A percentile compares a stretch with the other conserved stretches of the same genome.
Evolutionary conservation across 2,329 filamentous ascomycete genomes (phyloP).

Genomic region (Pseudogymnoascus sp.): DNA sequence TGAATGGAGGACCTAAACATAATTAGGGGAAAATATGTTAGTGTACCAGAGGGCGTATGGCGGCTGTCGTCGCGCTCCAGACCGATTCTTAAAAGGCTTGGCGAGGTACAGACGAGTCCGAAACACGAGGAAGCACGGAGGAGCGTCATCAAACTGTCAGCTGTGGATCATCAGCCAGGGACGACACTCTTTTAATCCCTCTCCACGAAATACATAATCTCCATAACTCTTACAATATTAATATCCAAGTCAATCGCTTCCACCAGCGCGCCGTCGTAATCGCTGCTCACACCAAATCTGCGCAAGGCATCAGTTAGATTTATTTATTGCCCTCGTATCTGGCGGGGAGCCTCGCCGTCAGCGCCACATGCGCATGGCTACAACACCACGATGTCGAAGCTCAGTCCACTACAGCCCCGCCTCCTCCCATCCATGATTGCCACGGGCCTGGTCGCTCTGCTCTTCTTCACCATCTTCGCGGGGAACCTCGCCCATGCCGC

Average conservation of each 20-base stretch:
- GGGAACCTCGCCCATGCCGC: slow-evolving; percentile 56
- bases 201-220: slow-evolving; percentile 2
- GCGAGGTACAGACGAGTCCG: neutral
- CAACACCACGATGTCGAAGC: slow-evolving; percentile 34
- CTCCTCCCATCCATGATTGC: slow-evolving; percentile 60
- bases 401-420: slow-evolving; percentile 66
- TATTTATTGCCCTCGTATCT: slow-evolving; percentile 1
- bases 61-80: neutral
- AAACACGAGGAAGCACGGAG: neutral
- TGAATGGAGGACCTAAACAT: neutral
- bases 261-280: neutral
- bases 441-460: slow-evolving; percentile 48
- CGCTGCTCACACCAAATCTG: neutral
- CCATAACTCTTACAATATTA: slow-evolving; percentile 1
- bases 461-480: slow-evolving; percentile 55
- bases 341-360: slow-evolving; percentile 3
- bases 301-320: neutral
- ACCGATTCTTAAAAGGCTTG: neutral
- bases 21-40: slow-evolving; percentile 1
- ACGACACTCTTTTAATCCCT: slow-evolving; percentile 2
- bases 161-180: neutral
- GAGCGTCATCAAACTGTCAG: slow-evolving; percentile 9
- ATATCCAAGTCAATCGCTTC: neutral
- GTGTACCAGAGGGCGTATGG: neutral
- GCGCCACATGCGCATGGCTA: slow-evolving; percentile 6